A percentile compares a stretch with the other conserved stretches of the same genome.
phyloP scores from a whole-genome alignment of 2,329 filamentous ascomycete genomes.

The Ampelomyces quisqualis region DNA sequence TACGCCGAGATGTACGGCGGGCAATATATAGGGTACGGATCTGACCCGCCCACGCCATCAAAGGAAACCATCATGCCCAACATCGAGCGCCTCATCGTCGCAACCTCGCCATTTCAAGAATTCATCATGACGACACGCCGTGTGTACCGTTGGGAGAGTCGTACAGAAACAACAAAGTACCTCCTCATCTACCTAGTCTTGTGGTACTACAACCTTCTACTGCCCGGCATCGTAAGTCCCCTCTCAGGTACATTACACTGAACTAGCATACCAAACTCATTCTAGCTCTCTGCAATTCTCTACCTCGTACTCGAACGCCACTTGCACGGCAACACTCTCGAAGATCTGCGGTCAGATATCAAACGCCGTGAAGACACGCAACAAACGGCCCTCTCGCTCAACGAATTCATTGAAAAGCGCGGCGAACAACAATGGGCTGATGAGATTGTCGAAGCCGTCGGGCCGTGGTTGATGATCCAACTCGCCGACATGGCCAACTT shows the following conservation, averaged over 20 bases:
- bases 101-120: slow-evolving; percentile 42
- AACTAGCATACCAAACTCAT: neutral
- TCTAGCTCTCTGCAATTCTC: slow-evolving; percentile 22
- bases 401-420: slow-evolving; percentile 42
- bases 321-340: slow-evolving; percentile 20
- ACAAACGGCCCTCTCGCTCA: slow-evolving; percentile 34
- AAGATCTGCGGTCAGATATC: slow-evolving; percentile 34
- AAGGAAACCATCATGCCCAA: slow-evolving; percentile 40
- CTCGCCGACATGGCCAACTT: slow-evolving; percentile 39
- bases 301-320: slow-evolving; percentile 28
- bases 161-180: slow-evolving; percentile 33
- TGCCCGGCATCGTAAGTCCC: slow-evolving; percentile 29
- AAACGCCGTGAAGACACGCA: slow-evolving; percentile 35
- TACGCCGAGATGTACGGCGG: slow-evolving; percentile 38
- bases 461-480: slow-evolving; percentile 42
- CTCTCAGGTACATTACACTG: neutral
- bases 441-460: slow-evolving; percentile 25
- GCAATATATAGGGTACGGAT: slow-evolving; percentile 41
- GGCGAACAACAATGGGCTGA: slow-evolving; percentile 42
- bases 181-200: slow-evolving; percentile 25
- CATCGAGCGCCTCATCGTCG: slow-evolving; percentile 42
- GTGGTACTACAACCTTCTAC: slow-evolving; percentile 30
- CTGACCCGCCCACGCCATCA: slow-evolving; percentile 30
- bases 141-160: slow-evolving; percentile 44
- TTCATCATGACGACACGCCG: slow-evolving; percentile 37